Evolutionary conservation across 75 land plant species (phyloP).

Genomic region (Azolla pinnata): DNA sequence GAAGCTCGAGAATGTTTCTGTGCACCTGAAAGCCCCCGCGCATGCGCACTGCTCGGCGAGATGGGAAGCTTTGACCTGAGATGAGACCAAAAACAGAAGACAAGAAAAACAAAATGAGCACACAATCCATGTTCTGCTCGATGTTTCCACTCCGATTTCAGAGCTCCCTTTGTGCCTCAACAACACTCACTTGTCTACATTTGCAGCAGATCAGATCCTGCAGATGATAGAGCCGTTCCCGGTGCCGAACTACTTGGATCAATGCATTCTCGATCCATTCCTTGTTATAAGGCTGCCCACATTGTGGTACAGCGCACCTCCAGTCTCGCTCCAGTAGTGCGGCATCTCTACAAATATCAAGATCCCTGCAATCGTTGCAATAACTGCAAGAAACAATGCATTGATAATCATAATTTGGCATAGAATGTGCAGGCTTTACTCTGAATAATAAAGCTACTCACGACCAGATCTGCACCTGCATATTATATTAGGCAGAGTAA

Average conservation of each 20-base stretch:
- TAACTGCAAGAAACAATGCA: slow-evolving; percentile 42
- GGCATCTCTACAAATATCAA: slow-evolving; percentile 79
- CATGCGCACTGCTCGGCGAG: slow-evolving; percentile 87
- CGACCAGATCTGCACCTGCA: slow-evolving; percentile 65
- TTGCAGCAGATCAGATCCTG: slow-evolving; percentile 81
- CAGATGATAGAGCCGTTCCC: slow-evolving; percentile 86
- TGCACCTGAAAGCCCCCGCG: slow-evolving; percentile 78
- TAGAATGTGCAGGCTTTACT: no score
- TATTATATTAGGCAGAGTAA: slow-evolving; percentile 85
- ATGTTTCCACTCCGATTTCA: no score
- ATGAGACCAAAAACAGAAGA: not conserved
- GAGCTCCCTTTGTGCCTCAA: no score
- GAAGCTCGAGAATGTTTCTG: slow-evolving; percentile 58
- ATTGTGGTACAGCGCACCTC: slow-evolving; percentile 74
- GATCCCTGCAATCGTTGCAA: slow-evolving; percentile 92
- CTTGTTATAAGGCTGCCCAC: slow-evolving; percentile 84
- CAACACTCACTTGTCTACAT: slow-evolving; percentile 45
- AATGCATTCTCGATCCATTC: slow-evolving; percentile 84
- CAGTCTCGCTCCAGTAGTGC: slow-evolving; percentile 67
- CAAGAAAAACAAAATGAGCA: not conserved
- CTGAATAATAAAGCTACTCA: no score
- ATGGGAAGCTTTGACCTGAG: slow-evolving; percentile 70
- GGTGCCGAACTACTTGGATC: slow-evolving; percentile 81
- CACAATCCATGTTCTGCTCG: no score
- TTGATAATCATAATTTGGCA: no score